Base-by-base conservation (phyloP, 176 grass and related monocot genomes). In the Lolium multiflorum region DNA sequence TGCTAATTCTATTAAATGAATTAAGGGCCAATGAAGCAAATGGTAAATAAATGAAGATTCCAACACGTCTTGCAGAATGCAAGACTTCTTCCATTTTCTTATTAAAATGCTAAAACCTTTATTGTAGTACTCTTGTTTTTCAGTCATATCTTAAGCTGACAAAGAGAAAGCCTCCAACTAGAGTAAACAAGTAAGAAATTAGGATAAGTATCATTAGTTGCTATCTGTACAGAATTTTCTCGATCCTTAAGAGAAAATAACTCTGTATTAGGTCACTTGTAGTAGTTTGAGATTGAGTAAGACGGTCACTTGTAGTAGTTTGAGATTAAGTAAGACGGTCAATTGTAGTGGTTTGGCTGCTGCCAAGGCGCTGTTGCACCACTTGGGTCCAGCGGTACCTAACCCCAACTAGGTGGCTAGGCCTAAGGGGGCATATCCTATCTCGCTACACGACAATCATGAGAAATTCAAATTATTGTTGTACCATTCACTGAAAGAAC, bases 1-100 rank as follows among this genome's bases (percentile, higher is more conserved):
- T 67, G 47, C 16, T 73, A 78, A 31, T 13, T 70, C 54, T 51
- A 70, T 10, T 31, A 56, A 72, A 26, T 3, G 35, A 77, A 50
- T 31, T 49, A 83, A 35, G 11, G 71, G 47, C 13, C 71, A 73
- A 18, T 82, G 58, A 68, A 82, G 22, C 17, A 89, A 81, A 81
- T 1, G 0, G 51, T 35, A 85, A 50, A 26, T 9, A n/a, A 82
- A n/a, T 41, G 18, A 83, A 76, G 46, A 87, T 14, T 51, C 6
- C 58, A 46, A 91, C 38, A 74, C 68, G 37, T n/a, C 39, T 79
- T 31, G 55, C 20, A 81, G 2, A 54, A 41, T 38, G 38, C 24
- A 78, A 64, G 18, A 67, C 26, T 81, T 58, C 22, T 73, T 43
- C 46, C 17, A 20, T 17, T 17, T 73, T 72, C 26, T 4, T 74